Evolutionary conservation across 495 filamentous ascomycete genomes (phyloP).

Genomic region (Mycothermus thermophilus): DNA sequence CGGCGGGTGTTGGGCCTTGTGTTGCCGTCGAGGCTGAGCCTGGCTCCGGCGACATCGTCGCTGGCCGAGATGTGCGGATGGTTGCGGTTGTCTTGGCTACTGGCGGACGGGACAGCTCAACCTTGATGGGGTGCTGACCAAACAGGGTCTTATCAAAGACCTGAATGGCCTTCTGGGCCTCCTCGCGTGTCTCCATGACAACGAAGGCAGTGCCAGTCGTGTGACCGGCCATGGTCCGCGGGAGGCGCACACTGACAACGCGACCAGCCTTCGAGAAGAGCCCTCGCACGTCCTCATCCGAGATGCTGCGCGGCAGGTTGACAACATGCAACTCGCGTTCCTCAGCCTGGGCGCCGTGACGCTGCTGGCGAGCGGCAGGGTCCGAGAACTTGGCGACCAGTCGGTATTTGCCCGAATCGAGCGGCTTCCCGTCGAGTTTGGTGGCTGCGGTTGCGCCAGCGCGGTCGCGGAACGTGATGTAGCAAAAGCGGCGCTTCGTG

Average conservation of each 20-base stretch:
- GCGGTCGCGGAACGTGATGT: conserved; percentile 66
- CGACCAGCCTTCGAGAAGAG: conserved; percentile 63
- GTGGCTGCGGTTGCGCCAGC: conserved; percentile 52
- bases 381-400: conserved; percentile 73
- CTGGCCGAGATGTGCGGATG: too few relatives aligned
- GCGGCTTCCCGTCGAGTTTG: conserved; percentile 49
- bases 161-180: conserved; percentile 50
- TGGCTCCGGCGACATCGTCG: conserved; percentile 23
- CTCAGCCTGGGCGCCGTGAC: conserved; percentile 72
- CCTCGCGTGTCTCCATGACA: conserved; percentile 57
- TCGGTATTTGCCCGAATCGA: conserved; percentile 47
- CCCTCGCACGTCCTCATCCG: conserved; percentile 52
- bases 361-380: conserved; percentile 58
- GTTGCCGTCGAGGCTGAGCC: conserved; percentile 10
- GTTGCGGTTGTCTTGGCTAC: conserved; percentile 32
- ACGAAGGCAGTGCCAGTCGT: conserved; percentile 67
- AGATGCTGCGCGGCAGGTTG: conserved; percentile 53
- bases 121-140: conserved; percentile 54
- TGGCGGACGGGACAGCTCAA: conserved; percentile 41
- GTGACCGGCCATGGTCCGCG: conserved; percentile 46
- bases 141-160: conserved; percentile 59
- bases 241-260: conserved; percentile 52
- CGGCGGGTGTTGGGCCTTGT: conserved; percentile 9
- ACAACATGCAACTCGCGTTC: conserved; percentile 74
- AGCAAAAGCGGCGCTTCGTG: conserved; percentile 81